Base-by-base conservation (phyloP, 805 yeast species). In the Candida multigemmis region DNA sequence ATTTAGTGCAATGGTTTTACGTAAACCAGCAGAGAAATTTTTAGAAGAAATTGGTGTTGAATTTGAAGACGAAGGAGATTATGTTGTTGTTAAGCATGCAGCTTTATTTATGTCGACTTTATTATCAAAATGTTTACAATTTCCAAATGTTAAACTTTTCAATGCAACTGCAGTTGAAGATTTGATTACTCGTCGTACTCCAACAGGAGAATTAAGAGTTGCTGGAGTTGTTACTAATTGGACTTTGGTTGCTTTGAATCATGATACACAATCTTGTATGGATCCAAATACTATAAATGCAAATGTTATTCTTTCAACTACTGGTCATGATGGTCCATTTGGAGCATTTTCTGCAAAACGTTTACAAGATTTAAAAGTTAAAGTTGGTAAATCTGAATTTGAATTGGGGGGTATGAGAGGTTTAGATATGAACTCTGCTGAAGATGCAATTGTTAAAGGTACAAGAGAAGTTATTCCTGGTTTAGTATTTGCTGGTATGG, bases 141-240 rank as follows among this genome's bases (percentile, higher is more conserved):
- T 79, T 50, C 85, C 86, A 28, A 80, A 79, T 41, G 78, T 79
- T 35, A 79, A 79, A 57, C 59, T 79, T 36, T 79, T 78, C 65
- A 79, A 79, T 47, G 86, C 87, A 22, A 77, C 86, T 20, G 77
- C 85, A 22, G 87, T 78, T 25, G 89, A 79, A 51, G 89, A 79
- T 45, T 64, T 79, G 53, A 77, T 79, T 46, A 80, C 87, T 26
- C 72, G 86, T 49, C 68, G 71, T 31, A 69, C 63, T 16, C 33
- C 46, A 18, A 55, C 68, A 24, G 81, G 80, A 26, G 68, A 70
- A 33, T 55, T 77, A 27, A 65, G 78, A 40, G 70, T 77, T 33
- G 83, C 83, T 14, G 89, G 89, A 50, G 87, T 78, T 20, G 87
- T 79, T 23, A 78, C 85, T 44, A 79, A 79, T 66, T 79, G 87